Evolutionary conservation across 169 alveolate genomes (phyloP).

Genomic region (Cardiosporidium cionae): DNA sequence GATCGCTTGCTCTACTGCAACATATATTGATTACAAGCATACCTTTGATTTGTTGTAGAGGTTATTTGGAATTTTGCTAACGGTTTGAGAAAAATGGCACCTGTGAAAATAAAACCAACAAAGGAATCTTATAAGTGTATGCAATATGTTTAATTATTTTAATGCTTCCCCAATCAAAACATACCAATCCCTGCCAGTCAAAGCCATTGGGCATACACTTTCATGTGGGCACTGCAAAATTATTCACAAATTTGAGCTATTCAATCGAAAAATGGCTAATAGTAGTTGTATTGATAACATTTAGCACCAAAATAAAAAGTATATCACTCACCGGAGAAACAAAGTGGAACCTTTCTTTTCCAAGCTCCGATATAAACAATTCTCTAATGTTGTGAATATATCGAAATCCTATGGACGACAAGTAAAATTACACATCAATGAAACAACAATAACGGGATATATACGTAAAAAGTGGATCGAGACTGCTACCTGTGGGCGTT

Average conservation of each 20-base stretch:
- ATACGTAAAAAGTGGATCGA: too few relatives aligned
- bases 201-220: slow-evolving; percentile 72
- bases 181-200: slow-evolving; percentile 81
- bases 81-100: background rate
- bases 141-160: background rate
- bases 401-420: too few relatives aligned
- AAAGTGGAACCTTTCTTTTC: slow-evolving; percentile 23
- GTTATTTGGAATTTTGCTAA: background rate
- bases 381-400: slow-evolving; percentile 69
- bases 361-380: slow-evolving; percentile 63
- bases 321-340: slow-evolving; percentile 3
- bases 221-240: slow-evolving; percentile 81
- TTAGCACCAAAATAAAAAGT: background rate
- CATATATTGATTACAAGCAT: too few relatives aligned
- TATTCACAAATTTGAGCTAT: too few relatives aligned
- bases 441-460: too few relatives aligned
- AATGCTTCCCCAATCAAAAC: too few relatives aligned
- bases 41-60: slow-evolving; percentile 23
- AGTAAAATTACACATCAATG: too few relatives aligned
- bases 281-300: too few relatives aligned
- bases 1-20: too few relatives aligned
- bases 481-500: slow-evolving; percentile 78
- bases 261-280: too few relatives aligned
- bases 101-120: background rate
- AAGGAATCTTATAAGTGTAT: background rate